phyloP scores from a whole-genome alignment of 371 early-diverging fungal genomes.

The Thermomucor indicae-seudaticae region DNA sequence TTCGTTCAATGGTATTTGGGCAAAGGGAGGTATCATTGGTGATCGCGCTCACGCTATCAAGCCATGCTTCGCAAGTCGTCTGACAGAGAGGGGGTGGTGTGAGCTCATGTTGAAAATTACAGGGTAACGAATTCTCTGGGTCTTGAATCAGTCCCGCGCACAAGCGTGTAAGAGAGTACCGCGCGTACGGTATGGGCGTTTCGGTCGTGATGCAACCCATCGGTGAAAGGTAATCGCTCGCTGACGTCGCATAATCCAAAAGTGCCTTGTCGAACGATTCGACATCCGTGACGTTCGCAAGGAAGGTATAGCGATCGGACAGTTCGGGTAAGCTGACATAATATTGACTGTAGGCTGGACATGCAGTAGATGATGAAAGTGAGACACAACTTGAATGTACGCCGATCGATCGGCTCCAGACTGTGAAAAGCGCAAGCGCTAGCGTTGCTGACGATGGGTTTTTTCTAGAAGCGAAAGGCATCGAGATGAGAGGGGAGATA shows the following conservation, averaged over 20 bases:
- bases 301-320: constrained; percentile 17
- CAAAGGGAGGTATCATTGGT: constrained; percentile 12
- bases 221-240: constrained; percentile 16
- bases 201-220: constrained; percentile 24
- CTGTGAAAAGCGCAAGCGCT: too few species aligned
- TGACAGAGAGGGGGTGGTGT: constrained; percentile 34
- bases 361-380: constrained; percentile 31
- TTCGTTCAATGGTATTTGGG: neutral
- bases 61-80: constrained; percentile 33
- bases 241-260: constrained; percentile 18
- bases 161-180: constrained; percentile 31
- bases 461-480: too few species aligned
- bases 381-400: too few species aligned
- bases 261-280: constrained; percentile 33
- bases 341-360: constrained; percentile 33
- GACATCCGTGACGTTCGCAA: constrained; percentile 23
- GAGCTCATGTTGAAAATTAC: constrained; percentile 25
- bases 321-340: constrained; percentile 30
- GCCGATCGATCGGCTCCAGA: too few species aligned
- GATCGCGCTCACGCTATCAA: constrained; percentile 22
- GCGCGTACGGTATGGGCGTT: constrained; percentile 33
- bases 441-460: too few species aligned
- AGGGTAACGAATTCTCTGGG: constrained; percentile 23
- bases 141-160: constrained; percentile 39
- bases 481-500: too few species aligned